A percentile compares a stretch with the other conserved stretches of the same genome.
Evolutionary conservation across 1,284 basidiomycete genomes (phyloP).

Genomic region (Trametes versicolor): DNA sequence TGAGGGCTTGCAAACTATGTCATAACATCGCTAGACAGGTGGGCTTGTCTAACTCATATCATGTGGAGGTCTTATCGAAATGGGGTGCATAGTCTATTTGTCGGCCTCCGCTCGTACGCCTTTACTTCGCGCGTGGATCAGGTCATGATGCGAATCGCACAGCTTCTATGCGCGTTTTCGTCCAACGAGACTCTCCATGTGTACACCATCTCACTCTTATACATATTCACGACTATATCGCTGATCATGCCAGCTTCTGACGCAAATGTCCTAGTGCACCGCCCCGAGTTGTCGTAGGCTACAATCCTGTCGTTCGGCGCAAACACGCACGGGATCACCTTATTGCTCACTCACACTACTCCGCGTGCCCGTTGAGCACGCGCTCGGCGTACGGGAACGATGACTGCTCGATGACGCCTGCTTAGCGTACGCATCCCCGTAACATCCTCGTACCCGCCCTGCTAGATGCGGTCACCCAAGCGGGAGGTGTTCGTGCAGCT

Average conservation of each 20-base stretch:
- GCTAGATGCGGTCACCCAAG: conserved; percentile 17
- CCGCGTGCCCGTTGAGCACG: conserved; percentile 16
- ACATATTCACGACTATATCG: neutral
- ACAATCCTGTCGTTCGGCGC: neutral
- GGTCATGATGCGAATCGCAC: conserved; percentile 11
- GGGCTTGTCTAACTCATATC: no score
- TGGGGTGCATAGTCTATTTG: no score
- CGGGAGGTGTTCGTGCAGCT: conserved; percentile 24
- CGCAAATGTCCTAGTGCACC: conserved; percentile 12
- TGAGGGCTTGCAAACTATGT: no score
- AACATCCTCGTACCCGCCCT: conserved; percentile 6
- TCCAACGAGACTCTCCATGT: conserved; percentile 8
- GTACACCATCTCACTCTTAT: neutral
- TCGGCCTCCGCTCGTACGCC: neutral
- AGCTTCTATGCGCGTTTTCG: neutral
- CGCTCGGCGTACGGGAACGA: conserved; percentile 6
- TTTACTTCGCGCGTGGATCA: conserved; percentile 12
- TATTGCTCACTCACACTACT: conserved; percentile 4
- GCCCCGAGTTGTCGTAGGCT: neutral
- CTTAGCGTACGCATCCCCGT: conserved; percentile 13
- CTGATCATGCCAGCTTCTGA: conserved; percentile 6
- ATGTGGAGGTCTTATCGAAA: no score
- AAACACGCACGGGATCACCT: conserved; percentile 20
- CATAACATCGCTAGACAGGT: no score
- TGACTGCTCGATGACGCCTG: conserved; percentile 3